Evolutionary conservation across 768 basidiomycete species (phyloP), one percentile per base, ranked within the genome.

Genomic region (Lactarius sp.): DNA sequence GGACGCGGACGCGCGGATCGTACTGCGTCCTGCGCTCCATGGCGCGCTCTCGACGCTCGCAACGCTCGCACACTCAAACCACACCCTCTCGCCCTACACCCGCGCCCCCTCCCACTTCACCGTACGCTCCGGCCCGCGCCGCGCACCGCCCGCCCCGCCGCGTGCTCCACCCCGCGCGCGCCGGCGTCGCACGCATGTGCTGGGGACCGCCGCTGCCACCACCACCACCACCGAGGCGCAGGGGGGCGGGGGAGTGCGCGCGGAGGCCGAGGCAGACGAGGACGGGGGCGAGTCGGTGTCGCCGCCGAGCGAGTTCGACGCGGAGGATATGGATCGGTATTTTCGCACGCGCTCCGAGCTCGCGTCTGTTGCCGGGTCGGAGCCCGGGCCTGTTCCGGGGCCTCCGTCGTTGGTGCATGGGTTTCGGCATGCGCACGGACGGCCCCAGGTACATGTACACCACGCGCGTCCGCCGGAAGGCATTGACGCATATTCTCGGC

Each of bases 21-120:
- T 85, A 18, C 80, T 91, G 55, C 83, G 84, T 14, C 87, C 88
- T 0, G 76, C 81, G 0, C 72, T 85, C 13, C 88, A 86, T 75
- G 86, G 87, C 66, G 85, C 87, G 6, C 80, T 96, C 22, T 91
- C 89, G 60, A 92, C 96, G 66, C 78, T 98, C 10, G 88, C 92
- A 18, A 91, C 90, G 4, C 83, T 99, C 52, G 87, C 85, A 20
- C 81, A 87, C 68, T 94, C 93, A 1, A 93, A 97, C 70, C 96
- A 97, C 71, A 99, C 96, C 0, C 78, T 99, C 3, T 93, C 90
- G 0, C 96, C 95, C 0, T 98, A 96, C 74, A 97, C 95, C 6
- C 85, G 93, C 59, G 86, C 88, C 14, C 80, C 94, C 34, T 87
- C 90, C 64, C 94, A 97, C 74, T 95, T 96, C 73, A 92, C 94